Conservation (phyloP, 2,329 filamentous ascomycete genomes). For the Cytospora paraplurivora region DNA sequence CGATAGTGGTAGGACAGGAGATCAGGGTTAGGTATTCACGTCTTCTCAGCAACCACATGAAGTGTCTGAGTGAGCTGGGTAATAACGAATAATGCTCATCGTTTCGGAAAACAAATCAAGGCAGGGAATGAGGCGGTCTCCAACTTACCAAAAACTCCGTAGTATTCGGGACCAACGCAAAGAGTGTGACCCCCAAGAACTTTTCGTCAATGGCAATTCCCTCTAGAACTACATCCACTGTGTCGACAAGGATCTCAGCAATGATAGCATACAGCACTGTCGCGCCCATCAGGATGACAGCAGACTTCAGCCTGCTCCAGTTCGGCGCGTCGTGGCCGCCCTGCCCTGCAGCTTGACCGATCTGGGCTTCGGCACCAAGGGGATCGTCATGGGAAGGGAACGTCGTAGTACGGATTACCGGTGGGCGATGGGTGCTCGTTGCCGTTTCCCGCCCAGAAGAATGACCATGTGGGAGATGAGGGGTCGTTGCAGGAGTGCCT, state of each 20-base stretch:
- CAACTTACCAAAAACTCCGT: constrained; percentile 86
- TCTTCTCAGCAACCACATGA: constrained; percentile 15
- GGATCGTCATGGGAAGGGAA: constrained; percentile 51
- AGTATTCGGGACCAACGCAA: constrained; percentile 95
- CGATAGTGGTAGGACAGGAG: constrained; percentile 18
- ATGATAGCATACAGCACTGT: constrained; percentile 95
- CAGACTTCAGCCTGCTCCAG: constrained; percentile 90
- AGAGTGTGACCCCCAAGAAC: constrained; percentile 94
- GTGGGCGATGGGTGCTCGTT: constrained; percentile 32
- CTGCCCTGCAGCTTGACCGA: constrained; percentile 39
- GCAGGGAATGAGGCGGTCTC: not conserved
- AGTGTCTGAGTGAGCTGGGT: constrained; percentile 29
- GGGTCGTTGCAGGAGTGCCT: constrained; percentile 24
- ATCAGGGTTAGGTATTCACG: constrained; percentile 28
- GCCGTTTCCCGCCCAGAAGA: constrained; percentile 26
- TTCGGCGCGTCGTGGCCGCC: constrained; percentile 98
- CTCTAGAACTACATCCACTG: constrained; percentile 92
- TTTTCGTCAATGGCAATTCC: constrained; percentile 94
- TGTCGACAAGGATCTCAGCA: constrained; percentile 94
- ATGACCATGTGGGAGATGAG: constrained; percentile 29
- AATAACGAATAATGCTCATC: constrained; percentile 30
- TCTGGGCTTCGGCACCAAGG: constrained; percentile 30
- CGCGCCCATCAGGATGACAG: constrained; percentile 83
- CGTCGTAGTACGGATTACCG: constrained; percentile 41
- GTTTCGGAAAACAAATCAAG: constrained; percentile 8